Evolutionary conservation across 257 asterid genomes (phyloP), one percentile per base, ranked within the genome.

Genomic region (Rauvolfia tetraphylla): DNA sequence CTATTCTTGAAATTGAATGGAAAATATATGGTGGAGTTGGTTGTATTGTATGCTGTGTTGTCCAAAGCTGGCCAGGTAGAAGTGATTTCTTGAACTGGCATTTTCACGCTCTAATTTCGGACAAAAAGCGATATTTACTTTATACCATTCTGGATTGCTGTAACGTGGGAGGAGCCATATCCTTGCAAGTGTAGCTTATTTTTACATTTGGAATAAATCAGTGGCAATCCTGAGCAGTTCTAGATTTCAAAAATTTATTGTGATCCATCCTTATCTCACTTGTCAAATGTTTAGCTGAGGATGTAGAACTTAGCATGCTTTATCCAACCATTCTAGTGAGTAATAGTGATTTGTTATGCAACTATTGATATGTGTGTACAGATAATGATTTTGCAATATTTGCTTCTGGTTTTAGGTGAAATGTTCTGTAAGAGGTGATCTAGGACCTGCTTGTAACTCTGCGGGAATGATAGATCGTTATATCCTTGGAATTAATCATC

Each of bases 381-480:
- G 70, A 41, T 71, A 68, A 46, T 38, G 53, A 41, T 36, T 46
- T 36, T 44, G 49, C 10, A 57, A 33, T 63, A 42, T 79, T 27
- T 72, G 36, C 79, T 31, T 61, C 48, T 65, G 59, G 73, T 68
- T 74, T 15, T 82, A 91, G 98, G 97, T 93, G 75, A 91, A 86
- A 75, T 93, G 97, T 84, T 88, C 91, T 58, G 90, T 86, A 38
- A 88, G 96, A 82, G 93, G 97, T 82, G 91, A 93, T 79, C 89
- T 93, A 3, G 85, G 95, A 71, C 98, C 98, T 65, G 95, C 90
- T 46, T 93, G 98, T 81, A 93, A 90, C 77, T 76, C 98, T 81
- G 98, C 91, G 74, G 97, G 90, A 74, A 87, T 91, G 98, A 82
- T 93, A 65, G 98, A 93, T 85, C 94, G 95, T 41, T 65, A 42